Conservation (phyloP, 139 green algal species). For the Chlamydomonas asymmetrica region DNA sequence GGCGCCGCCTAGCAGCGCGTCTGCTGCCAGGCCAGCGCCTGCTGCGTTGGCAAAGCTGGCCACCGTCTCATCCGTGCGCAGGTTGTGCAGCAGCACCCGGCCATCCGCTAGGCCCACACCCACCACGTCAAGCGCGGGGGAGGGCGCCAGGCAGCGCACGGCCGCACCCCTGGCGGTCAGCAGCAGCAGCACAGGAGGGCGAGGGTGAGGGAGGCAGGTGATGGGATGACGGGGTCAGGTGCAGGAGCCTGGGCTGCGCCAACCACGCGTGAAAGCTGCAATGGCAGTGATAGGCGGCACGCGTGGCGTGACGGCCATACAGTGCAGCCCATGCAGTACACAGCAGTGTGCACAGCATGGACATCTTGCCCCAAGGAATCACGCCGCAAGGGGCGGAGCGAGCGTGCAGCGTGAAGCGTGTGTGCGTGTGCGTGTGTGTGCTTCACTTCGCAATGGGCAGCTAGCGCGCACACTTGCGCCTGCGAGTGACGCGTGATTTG, state of each 20-base stretch:
- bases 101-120: slow-evolving; percentile 89
- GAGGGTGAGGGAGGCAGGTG: neutral
- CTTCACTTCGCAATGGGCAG: too few species aligned
- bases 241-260: too few species aligned
- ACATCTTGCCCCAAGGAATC: too few species aligned
- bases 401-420: too few species aligned
- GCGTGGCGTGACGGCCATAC: neutral
- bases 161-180: slow-evolving; percentile 29
- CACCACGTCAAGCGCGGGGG: slow-evolving; percentile 92
- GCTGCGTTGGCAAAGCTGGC: slow-evolving; percentile 69
- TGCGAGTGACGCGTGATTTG: too few species aligned
- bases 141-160: slow-evolving; percentile 69
- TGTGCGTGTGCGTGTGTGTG: too few species aligned
- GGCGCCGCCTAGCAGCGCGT: slow-evolving; percentile 20
- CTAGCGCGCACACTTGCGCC: too few species aligned
- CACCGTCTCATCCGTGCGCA: slow-evolving; percentile 68
- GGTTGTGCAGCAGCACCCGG: slow-evolving; percentile 82
- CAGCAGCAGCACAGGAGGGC: neutral
- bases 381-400: too few species aligned
- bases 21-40: slow-evolving; percentile 55
- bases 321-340: neutral
- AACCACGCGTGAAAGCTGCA: too few species aligned
- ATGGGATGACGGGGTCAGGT: neutral
- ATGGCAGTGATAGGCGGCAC: neutral
- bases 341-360: neutral